Evolutionary conservation across 805 yeast genomes (phyloP), one percentile per base, ranked within the genome.

Genomic region (Zygotorulaspora florentina): DNA sequence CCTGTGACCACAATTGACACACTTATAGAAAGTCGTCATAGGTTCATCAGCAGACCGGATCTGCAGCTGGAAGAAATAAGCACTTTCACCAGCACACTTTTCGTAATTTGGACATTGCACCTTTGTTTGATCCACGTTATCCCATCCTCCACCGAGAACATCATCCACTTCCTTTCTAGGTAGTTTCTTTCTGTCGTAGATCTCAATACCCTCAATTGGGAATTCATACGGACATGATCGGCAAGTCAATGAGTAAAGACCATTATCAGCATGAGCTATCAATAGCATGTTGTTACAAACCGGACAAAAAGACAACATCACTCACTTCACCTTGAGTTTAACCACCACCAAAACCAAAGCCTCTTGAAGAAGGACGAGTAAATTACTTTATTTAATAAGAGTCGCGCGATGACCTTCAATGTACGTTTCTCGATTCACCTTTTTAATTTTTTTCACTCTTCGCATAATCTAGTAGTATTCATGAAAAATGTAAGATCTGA

Each of bases 11-110:
- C 99, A 93, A 52, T 80, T 83, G 30, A 89, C 89, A 71, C 99
- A 93, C 67, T 91, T 89, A 67, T 87, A 91, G 65, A 93, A 93
- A 2, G 98, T 91, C 0, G 99, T 93, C 98, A 93, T 93, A 18
- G 99, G 99, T 71, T 93, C 99, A 76, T 93, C 99, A 1, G 99
- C 99, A 51, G 96, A 86, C 68, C 99, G 77, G 60, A 93, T 93
- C 67, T 93, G 99, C 48, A 93, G 72, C 69, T 93, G 98, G 76
- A 90, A 93, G 74, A 87, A 93, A 68, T 93, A 93, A 0, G 99
- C 99, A 67, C 88, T 87, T 54, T 80, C 85, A 53, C 84, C 83
- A 34, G 87, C 95, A 72, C 99, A 93, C 2, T 72, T 61, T 47
- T 87, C 96, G 36, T 80, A 74, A 42, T 65, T 65, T 3, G 97